A percentile compares a stretch with the other conserved stretches of the same genome.
These are phyloP conservation scores for Yamadazyma buinensis DNA, from an alignment of 1,139 yeast genomes.

Conservation along the genomic window DNA sequence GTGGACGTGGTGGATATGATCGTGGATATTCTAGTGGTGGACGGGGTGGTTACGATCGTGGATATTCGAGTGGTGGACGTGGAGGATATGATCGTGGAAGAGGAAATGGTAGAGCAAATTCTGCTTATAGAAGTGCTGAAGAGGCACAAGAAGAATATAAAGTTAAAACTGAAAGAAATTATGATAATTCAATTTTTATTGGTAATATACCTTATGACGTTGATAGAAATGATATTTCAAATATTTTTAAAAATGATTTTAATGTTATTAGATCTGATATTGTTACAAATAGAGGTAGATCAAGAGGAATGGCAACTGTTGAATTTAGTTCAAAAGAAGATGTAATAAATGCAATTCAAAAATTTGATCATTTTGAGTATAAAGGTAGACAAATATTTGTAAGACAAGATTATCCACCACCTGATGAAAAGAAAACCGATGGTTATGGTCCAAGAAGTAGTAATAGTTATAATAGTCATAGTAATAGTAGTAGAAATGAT, in stretches of 20 bases:
- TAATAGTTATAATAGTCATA: slow-evolving; percentile 12
- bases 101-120: slow-evolving; percentile 20
- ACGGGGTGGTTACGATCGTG: slow-evolving; percentile 23
- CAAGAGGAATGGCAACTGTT: slow-evolving; percentile 92
- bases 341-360: slow-evolving; percentile 71
- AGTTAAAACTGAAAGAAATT: slow-evolving; percentile 56
- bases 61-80: slow-evolving; percentile 18
- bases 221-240: slow-evolving; percentile 56
- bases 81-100: slow-evolving; percentile 18
- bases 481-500: slow-evolving; percentile 13
- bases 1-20: slow-evolving; percentile 3
- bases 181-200: slow-evolving; percentile 65
- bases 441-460: slow-evolving; percentile 10
- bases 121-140: slow-evolving; percentile 19
- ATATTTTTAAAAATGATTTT: slow-evolving; percentile 60
- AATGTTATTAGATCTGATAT: slow-evolving; percentile 83
- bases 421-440: slow-evolving; percentile 34
- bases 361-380: slow-evolving; percentile 63
- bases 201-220: slow-evolving; percentile 72
- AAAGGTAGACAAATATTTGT: slow-evolving; percentile 85
- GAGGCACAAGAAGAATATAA: slow-evolving; percentile 29
- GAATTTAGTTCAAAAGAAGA: slow-evolving; percentile 70
- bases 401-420: slow-evolving; percentile 86
- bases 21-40: slow-evolving; percentile 16
- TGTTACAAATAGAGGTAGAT: slow-evolving; percentile 76